A percentile compares a stretch with the other conserved stretches of the same genome.
Evolutionary conservation across 2,329 filamentous ascomycete genomes (phyloP).

Genomic region (Fusarium setosum): DNA sequence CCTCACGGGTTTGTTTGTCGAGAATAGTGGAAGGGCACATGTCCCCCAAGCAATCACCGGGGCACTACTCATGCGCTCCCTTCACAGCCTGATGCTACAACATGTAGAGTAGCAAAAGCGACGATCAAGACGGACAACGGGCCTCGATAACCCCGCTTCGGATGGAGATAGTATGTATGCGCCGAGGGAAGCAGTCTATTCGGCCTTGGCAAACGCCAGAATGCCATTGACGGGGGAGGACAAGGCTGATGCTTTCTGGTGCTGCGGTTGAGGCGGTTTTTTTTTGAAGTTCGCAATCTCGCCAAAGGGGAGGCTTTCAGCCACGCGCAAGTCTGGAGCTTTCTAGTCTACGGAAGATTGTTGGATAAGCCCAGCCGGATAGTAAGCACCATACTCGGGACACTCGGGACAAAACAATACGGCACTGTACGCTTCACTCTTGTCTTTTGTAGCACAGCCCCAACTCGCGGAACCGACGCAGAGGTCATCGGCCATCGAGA

Average conservation of each 20-base stretch:
- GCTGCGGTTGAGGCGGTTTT: neutral
- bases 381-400: neutral
- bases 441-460: slow-evolving; percentile 25
- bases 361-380: slow-evolving; percentile 8
- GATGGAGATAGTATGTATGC: neutral
- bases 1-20: no score
- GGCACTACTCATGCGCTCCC: no score
- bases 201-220: slow-evolving; percentile 17
- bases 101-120: no score
- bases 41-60: no score
- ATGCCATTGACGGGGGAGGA: neutral
- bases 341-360: neutral
- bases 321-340: neutral
- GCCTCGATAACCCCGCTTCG: slow-evolving; percentile 23
- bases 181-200: slow-evolving; percentile 1
- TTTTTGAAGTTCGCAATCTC: slow-evolving; percentile 4
- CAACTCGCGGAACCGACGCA: neutral
- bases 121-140: no score
- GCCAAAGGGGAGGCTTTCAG: neutral
- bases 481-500: slow-evolving; percentile 20
- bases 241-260: neutral
- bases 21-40: no score
- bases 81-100: no score
- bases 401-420: no score
- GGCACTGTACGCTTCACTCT: no score